Conservation (phyloP, 2,329 filamentous ascomycete species). For the Colletotrichum brevisporum region DNA sequence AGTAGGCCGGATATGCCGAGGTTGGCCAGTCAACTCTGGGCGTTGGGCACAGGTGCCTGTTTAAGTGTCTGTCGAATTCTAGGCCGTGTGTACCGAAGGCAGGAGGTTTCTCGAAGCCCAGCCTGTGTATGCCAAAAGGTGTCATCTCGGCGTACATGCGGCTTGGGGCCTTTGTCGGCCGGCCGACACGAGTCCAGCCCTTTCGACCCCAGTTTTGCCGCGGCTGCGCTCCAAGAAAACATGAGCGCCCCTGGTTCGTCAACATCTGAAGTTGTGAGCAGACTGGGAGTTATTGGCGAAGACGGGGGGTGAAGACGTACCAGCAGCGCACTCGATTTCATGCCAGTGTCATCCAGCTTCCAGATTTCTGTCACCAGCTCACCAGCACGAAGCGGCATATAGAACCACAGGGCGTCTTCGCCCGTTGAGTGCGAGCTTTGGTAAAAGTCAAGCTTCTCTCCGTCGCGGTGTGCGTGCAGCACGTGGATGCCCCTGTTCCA, state of each 20-base stretch:
- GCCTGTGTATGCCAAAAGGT: no score
- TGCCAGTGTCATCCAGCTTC: not conserved
- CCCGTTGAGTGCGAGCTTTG: not conserved
- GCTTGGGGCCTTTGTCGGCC: not conserved
- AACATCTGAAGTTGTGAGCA: slow-evolving; percentile 6
- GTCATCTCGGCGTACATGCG: slow-evolving; percentile 3
- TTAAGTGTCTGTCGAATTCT: not conserved
- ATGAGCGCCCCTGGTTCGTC: slow-evolving; percentile 3
- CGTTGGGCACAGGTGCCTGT: not conserved
- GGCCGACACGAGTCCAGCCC: slow-evolving; percentile 11
- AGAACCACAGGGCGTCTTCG: slow-evolving; percentile 8
- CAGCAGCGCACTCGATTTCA: not conserved
- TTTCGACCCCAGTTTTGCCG: not conserved
- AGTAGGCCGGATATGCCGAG: not conserved
- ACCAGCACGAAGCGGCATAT: slow-evolving; percentile 7
- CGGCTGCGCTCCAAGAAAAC: slow-evolving; percentile 11
- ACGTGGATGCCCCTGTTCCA: slow-evolving; percentile 1
- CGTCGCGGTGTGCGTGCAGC: slow-evolving; percentile 3
- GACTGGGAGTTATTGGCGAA: no score
- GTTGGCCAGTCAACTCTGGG: slow-evolving; percentile 10
- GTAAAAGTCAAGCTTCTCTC: slow-evolving; percentile 15
- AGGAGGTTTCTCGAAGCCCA: no score
- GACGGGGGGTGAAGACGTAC: not conserved
- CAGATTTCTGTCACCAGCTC: slow-evolving; percentile 19
- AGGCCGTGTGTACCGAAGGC: not conserved